Conservation (phyloP, 2,329 filamentous ascomycete species). For the Curvularia eragrostidis region DNA sequence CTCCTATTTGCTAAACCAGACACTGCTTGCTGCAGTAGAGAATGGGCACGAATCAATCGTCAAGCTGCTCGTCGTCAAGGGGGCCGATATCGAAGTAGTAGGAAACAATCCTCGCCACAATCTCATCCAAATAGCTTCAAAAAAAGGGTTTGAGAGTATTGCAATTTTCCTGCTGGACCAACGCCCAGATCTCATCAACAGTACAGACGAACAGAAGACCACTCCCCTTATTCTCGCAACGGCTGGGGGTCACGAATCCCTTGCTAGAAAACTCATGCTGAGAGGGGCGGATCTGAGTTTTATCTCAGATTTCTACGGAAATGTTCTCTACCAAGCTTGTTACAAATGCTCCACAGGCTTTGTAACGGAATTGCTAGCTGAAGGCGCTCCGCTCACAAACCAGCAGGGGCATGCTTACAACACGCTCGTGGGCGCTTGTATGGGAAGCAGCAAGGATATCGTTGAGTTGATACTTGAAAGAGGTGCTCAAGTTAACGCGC, state of each 20-base stretch:
- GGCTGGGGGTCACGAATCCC: accelerated
- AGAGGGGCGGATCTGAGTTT: neutral
- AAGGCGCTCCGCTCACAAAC: neutral
- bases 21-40: neutral
- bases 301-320: too few species aligned
- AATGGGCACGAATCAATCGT: neutral
- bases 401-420: neutral
- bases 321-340: neutral
- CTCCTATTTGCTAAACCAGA: neutral
- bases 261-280: neutral
- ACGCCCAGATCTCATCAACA: neutral
- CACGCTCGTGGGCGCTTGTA: neutral
- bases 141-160: neutral
- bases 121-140: neutral
- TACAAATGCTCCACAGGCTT: neutral
- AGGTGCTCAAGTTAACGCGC: neutral
- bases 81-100: neutral
- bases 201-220: accelerated
- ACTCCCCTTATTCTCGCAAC: neutral
- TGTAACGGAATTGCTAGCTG: neutral
- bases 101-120: neutral
- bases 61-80: neutral
- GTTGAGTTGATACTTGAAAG: conserved; percentile 6
- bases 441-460: neutral
- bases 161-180: neutral